Evolutionary conservation across 2,329 filamentous ascomycete species (phyloP).

Genomic region (Pezicula carpinea): DNA sequence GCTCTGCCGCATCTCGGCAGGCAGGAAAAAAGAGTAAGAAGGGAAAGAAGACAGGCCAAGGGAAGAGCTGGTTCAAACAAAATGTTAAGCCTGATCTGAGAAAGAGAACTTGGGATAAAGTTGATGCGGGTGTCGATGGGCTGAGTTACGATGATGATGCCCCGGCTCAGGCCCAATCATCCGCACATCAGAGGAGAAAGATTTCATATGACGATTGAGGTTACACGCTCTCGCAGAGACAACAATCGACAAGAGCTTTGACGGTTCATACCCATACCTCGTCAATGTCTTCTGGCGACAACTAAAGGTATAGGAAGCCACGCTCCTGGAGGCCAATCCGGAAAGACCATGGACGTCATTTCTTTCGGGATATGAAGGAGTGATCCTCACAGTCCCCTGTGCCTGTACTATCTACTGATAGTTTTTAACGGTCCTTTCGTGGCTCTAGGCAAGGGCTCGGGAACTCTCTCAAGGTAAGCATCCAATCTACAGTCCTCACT

Average conservation of each 20-base stretch:
- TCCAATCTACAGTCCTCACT: neutral
- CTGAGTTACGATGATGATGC: constrained; percentile 53
- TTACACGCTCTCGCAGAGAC: neutral
- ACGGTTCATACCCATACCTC: neutral
- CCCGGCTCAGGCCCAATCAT: constrained; percentile 17
- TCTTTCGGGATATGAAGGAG: too few species aligned
- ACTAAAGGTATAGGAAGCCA: too few species aligned
- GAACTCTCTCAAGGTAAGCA: constrained; percentile 3
- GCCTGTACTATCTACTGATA: too few species aligned
- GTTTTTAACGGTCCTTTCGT: too few species aligned
- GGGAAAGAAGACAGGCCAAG: constrained; percentile 7
- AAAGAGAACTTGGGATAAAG: constrained; percentile 64
- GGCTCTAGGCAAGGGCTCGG: too few species aligned
- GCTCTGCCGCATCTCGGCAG: constrained; percentile 13
- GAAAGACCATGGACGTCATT: too few species aligned
- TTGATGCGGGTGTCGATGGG: constrained; percentile 54
- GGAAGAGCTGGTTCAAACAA: constrained; percentile 31
- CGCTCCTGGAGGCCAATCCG: too few species aligned
- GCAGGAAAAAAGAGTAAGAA: constrained; percentile 9
- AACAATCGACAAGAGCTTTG: neutral
- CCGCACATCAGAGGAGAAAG: constrained; percentile 36
- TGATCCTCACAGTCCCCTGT: too few species aligned
- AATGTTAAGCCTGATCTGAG: constrained; percentile 54
- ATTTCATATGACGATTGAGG: constrained; percentile 44
- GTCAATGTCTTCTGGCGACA: neutral